These are phyloP conservation scores for Cyberlindnera petersonii DNA, from an alignment of 805 yeast genomes.

Conservation along the genomic window DNA sequence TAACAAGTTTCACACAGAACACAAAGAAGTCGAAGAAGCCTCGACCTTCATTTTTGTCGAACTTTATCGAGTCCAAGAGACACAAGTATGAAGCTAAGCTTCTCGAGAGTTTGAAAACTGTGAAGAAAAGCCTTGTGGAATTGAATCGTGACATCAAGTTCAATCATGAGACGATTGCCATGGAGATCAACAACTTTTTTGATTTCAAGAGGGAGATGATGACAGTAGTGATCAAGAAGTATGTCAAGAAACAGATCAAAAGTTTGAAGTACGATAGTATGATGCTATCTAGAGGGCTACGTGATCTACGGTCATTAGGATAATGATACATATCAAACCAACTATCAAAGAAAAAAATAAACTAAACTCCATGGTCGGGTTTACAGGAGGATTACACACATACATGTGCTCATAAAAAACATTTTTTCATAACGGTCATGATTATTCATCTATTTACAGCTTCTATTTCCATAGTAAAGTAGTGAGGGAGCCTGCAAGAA, in stretches of 20 bases:
- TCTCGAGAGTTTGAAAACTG: slow-evolving; percentile 36
- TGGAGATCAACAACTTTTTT: slow-evolving; percentile 57
- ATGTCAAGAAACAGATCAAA: slow-evolving; percentile 28
- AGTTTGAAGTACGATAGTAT: slow-evolving; percentile 24
- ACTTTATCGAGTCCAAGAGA: slow-evolving; percentile 50
- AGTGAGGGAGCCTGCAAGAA: slow-evolving; percentile 10
- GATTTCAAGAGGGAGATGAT: slow-evolving; percentile 44
- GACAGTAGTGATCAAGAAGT: slow-evolving; percentile 34
- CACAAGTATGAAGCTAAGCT: slow-evolving; percentile 43
- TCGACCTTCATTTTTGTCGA: slow-evolving; percentile 29
- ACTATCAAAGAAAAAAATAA: no score
- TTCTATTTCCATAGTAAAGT: not conserved
- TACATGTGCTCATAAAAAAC: no score
- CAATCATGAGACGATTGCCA: slow-evolving; percentile 61
- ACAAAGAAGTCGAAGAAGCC: slow-evolving; percentile 14
- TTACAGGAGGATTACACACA: no score
- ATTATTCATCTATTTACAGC: not conserved
- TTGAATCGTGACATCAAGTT: slow-evolving; percentile 44
- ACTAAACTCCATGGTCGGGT: no score
- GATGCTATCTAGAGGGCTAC: slow-evolving; percentile 17
- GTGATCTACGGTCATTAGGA: slow-evolving; percentile 18
- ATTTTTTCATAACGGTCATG: no score
- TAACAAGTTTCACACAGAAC: slow-evolving; percentile 17
- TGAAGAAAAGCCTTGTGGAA: slow-evolving; percentile 38
- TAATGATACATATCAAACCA: not conserved